Evolutionary conservation across 2,329 filamentous ascomycete genomes (phyloP), one percentile per base, ranked within the genome.

Genomic region (Fusarium falciforme): DNA sequence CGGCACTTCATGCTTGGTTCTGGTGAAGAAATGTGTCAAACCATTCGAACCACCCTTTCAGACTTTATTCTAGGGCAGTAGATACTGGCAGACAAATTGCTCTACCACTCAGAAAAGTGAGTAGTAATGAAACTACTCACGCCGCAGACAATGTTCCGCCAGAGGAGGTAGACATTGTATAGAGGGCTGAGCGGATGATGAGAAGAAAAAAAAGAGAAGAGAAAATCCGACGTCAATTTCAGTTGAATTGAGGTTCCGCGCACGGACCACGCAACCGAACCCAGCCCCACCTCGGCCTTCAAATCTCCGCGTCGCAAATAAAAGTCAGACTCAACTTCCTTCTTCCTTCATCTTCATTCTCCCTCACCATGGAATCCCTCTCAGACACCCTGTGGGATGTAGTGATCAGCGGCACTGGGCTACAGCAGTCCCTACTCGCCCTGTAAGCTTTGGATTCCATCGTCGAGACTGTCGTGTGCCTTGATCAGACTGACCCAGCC

Each of bases 1-100:
- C 27, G 9, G 6, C 20, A 29, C 40, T 47, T 61, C n/a, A 27
- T 42, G 40, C 29, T 60, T 33, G 17, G 49, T 58, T 42, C 55
- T 70, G 52, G 59, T 54, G 27, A 63, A 64, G 61, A 78, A 78
- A 86, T 94, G 91, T 94, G 89, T 91, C 91, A 89, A 70, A 91
- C 91, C 91, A 91, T 92, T 93, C 93, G 93, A 94, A 92, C 93
- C 87, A 91, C 92, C 91, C 91, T 90, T 89, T 94, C 93, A 94
- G 87, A 87, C 82, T 84, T 84, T 84, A 91, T 89, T 94, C 92
- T 89, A 93, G 91, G 91, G 92, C 91, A 93, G 93, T 92, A 94
- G 93, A 94, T 94, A 94, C 93, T 92, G 91, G 91, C 90, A 87
- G 92, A 89, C 83, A 80, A 78, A 72, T 89, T 83, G 77, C 84